Evolutionary conservation across 2,329 filamentous ascomycete species (phyloP).

Genomic region (Thermoascus crustaceus): DNA sequence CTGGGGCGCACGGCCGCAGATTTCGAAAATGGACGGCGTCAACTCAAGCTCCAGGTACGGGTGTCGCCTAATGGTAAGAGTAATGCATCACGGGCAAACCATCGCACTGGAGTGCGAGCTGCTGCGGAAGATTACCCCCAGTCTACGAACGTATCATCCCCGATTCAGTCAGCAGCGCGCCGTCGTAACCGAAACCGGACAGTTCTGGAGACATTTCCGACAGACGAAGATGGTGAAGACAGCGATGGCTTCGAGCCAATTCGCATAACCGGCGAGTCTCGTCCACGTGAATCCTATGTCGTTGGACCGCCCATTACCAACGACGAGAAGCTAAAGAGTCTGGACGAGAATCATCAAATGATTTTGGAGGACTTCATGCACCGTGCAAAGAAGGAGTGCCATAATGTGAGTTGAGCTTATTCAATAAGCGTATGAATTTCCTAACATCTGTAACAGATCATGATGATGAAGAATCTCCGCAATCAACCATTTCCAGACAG

Average conservation of each 20-base stretch:
- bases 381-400: slow-evolving; percentile 36
- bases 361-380: slow-evolving; percentile 42
- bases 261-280: slow-evolving; percentile 26
- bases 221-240: slow-evolving; percentile 22
- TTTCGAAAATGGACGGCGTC: slow-evolving; percentile 37
- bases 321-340: slow-evolving; percentile 33
- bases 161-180: slow-evolving; percentile 42
- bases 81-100: slow-evolving; percentile 18
- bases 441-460: slow-evolving; percentile 24
- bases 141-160: slow-evolving; percentile 62
- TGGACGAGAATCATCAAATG: slow-evolving; percentile 36
- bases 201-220: slow-evolving; percentile 13
- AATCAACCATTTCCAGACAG: slow-evolving; percentile 40
- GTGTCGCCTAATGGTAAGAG: slow-evolving; percentile 37
- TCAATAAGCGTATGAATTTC: slow-evolving; percentile 3
- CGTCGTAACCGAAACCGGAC: slow-evolving; percentile 20
- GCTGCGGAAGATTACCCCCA: slow-evolving; percentile 43
- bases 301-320: slow-evolving; percentile 41
- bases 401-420: slow-evolving; percentile 26
- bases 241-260: slow-evolving; percentile 38
- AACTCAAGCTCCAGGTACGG: slow-evolving; percentile 48
- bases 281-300: slow-evolving; percentile 16
- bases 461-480: slow-evolving; percentile 37
- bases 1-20: slow-evolving; percentile 38
- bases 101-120: slow-evolving; percentile 24